Evolutionary conservation across 1,139 yeast genomes (phyloP), one percentile per base, ranked within the genome.

Genomic region (Starmera stellimalicola): DNA sequence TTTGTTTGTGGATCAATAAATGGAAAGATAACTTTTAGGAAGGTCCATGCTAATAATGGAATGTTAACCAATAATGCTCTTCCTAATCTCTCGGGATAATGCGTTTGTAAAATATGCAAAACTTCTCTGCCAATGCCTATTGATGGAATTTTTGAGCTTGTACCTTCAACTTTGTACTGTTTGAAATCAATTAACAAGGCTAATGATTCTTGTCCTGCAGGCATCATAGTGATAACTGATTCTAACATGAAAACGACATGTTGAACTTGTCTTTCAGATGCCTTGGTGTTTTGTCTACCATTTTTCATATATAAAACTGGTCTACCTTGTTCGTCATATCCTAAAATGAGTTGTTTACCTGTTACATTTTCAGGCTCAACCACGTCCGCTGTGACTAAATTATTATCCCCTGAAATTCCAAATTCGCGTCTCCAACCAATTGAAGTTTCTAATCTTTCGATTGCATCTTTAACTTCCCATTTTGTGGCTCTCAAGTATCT

Each of bases 1-100:
- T 93, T 70, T 1, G 96, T 88, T 45, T 80, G 64, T 2, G 96
- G 96, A 51, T 88, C 96, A 38, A 88, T 82, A 51, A 88, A 85
- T 6, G 96, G 96, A 42, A 83, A 81, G 43, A 85, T 84, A 45
- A 87, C 62, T 57, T 82, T 85, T 48, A 88, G 65, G 49, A 88
- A 87, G 3, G 94, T 77, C 71, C 91, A 78, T 4, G 84, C 95
- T 35, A 82, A 63, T 75, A 91, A 78, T 10, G 96, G 96, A 41
- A 88, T 83, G 52, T 88, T 85, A 31, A 91, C 79, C 42, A 88
- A 68, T 31, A 85, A 66, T 3, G 95, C 95, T 50, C 74, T 75
- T 7, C 95, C 96, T 40, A 88, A 66, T 45, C 95, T 69, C 55
- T 87, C 96, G 2, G 96, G 96, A 54, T 85, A 88, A 54, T 87